A percentile compares a stretch with the other conserved stretches of the same genome.
Conservation (phyloP, 768 basidiomycete species). For the Pleurotus tuoliensis region DNA sequence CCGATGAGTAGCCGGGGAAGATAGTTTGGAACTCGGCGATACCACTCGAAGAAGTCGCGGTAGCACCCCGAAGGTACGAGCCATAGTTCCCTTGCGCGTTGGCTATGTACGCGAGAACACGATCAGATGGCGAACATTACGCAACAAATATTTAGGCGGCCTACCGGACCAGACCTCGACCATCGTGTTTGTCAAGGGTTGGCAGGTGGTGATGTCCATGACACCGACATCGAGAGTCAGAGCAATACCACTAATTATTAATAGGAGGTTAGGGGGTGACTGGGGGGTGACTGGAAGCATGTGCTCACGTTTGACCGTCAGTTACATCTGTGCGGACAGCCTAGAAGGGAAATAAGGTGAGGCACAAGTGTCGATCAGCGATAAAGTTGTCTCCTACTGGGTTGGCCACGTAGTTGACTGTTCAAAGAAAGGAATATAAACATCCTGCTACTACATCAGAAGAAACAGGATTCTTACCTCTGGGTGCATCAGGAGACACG, state of each 20-base stretch:
- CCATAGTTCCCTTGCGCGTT: conserved; percentile 31
- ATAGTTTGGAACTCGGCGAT: conserved; percentile 36
- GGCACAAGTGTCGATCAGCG: background rate
- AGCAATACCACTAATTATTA: conserved; percentile 25
- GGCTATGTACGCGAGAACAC: conserved; percentile 16
- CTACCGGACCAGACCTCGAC: conserved; percentile 33
- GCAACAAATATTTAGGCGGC: conserved; percentile 6
- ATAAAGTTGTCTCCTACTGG: conserved; percentile 9
- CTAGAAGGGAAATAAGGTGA: conserved; percentile 8
- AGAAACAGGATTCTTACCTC: conserved; percentile 7
- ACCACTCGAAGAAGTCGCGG: conserved; percentile 26
- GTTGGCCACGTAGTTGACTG: conserved; percentile 16
- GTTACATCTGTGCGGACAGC: conserved; percentile 23
- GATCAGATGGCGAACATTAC: background rate
- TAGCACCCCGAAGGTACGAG: conserved; percentile 33
- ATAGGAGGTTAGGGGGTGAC: too few species aligned
- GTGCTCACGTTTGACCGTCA: conserved; percentile 23
- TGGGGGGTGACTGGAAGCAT: too few species aligned
- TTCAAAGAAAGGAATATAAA: background rate
- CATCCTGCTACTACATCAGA: background rate
- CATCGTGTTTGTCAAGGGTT: conserved; percentile 32
- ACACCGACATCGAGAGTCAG: conserved; percentile 35
- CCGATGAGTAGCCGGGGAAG: conserved; percentile 31
- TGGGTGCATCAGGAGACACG: conserved; percentile 15
- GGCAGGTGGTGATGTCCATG: conserved; percentile 35